Percentiles rank a stretch among this genome's conserved stretches.
Evolutionary conservation across 2,329 filamentous ascomycete species (phyloP).

Genomic region (Phaeosphaeriaceae sp.): DNA sequence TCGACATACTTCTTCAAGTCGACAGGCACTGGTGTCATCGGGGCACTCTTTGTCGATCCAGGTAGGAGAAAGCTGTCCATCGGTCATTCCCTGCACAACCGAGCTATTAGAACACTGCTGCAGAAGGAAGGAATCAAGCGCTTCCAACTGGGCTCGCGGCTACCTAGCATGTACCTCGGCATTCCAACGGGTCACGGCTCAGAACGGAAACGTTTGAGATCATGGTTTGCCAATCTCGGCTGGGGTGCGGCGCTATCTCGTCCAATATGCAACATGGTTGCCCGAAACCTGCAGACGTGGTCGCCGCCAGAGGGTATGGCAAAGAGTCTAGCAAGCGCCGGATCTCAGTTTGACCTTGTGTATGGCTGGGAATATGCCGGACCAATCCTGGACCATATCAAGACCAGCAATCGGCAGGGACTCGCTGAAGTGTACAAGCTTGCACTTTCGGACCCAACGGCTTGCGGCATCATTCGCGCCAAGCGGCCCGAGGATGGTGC

Average conservation of each 20-base stretch:
- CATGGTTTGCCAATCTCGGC: constrained; percentile 89
- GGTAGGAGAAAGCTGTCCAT: constrained; percentile 86
- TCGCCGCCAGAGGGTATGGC: constrained; percentile 77
- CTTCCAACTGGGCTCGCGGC: constrained; percentile 80
- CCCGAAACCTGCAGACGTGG: constrained; percentile 77
- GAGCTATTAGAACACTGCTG: constrained; percentile 78
- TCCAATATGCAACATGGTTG: constrained; percentile 74
- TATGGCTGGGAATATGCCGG: constrained; percentile 80
- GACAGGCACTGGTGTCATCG: constrained; percentile 78
- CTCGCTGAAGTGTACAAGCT: constrained; percentile 81
- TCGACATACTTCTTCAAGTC: constrained; percentile 82
- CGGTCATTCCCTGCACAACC: constrained; percentile 85
- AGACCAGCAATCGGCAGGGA: constrained; percentile 76
- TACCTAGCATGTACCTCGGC: constrained; percentile 87
- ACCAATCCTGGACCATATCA: constrained; percentile 76
- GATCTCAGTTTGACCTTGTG: constrained; percentile 82
- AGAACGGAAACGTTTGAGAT: constrained; percentile 68
- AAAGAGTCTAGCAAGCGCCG: constrained; percentile 74
- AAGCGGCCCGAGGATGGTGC: constrained; percentile 72
- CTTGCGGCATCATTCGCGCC: constrained; percentile 83
- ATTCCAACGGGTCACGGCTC: constrained; percentile 74
- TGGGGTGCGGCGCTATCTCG: constrained; percentile 78
- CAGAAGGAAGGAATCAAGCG: constrained; percentile 77
- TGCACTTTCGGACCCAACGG: constrained; percentile 73
- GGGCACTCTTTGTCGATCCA: constrained; percentile 89